phyloP scores from a whole-genome alignment of 73 alveolate genomes.

The Paramecium sonneborni region DNA sequence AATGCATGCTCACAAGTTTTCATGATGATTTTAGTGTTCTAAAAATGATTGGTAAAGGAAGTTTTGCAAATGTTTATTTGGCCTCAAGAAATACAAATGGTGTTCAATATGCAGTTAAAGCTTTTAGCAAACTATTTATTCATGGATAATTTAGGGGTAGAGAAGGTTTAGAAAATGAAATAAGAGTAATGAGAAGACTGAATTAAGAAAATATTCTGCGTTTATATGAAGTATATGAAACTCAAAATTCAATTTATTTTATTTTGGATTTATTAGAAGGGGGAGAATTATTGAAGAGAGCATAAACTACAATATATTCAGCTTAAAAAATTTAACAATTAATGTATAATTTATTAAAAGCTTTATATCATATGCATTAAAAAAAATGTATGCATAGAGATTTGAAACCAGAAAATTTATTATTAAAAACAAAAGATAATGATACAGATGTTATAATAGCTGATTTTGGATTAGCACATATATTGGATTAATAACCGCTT shows the following conservation, averaged over 20 bases:
- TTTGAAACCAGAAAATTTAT: conserved; percentile 88
- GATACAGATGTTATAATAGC: conserved; percentile 30
- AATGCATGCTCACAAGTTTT: neutral
- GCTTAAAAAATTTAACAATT: neutral
- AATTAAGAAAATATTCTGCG: conserved; percentile 65
- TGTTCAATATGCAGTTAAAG: conserved; percentile 68
- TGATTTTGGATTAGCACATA: conserved; percentile 59
- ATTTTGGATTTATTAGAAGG: conserved; percentile 71
- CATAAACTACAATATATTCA: neutral
- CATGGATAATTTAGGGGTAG: neutral
- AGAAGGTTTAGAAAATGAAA: conserved; percentile 69
- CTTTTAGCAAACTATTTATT: conserved; percentile 52
- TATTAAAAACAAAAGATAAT: conserved; percentile 65
- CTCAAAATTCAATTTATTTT: conserved; percentile 61
- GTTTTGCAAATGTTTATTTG: conserved; percentile 73
- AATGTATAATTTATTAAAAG: conserved; percentile 65
- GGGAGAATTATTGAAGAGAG: conserved; percentile 73
- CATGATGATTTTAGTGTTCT: neutral
- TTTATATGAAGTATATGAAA: conserved; percentile 70
- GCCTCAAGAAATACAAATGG: conserved; percentile 61
- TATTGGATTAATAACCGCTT: neutral
- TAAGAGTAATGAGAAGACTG: conserved; percentile 68
- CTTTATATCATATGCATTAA: conserved; percentile 81
- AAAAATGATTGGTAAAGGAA: conserved; percentile 72
- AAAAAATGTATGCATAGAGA: conserved; percentile 88